Conservation (phyloP, 352 stramenopile genomes). For the Globisporangium echinulatum region DNA sequence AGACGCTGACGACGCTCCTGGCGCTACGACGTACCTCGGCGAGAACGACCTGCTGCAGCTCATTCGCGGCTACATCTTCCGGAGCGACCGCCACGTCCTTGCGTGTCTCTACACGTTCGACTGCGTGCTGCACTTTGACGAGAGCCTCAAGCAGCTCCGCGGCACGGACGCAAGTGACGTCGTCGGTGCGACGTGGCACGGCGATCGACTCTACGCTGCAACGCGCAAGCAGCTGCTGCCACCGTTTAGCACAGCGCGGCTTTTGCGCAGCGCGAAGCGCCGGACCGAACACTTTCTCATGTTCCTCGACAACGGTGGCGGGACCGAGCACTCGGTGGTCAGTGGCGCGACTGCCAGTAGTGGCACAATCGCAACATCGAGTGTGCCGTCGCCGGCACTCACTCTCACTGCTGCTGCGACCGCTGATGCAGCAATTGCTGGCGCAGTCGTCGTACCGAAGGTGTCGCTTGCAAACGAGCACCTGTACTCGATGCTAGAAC, state of each 20-base stretch:
- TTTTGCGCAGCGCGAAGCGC: slow-evolving; percentile 57
- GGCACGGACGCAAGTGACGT: slow-evolving; percentile 27
- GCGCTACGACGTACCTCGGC: slow-evolving; percentile 42
- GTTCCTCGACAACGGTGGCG: slow-evolving; percentile 53
- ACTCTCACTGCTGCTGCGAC: too few relatives aligned
- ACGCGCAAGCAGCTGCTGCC: slow-evolving; percentile 53
- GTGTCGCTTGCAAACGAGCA: slow-evolving; percentile 65
- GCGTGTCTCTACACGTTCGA: slow-evolving; percentile 83
- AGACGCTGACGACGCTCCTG: slow-evolving; percentile 28
- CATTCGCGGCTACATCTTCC: slow-evolving; percentile 69
- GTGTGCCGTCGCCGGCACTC: not conserved
- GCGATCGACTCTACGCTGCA: slow-evolving; percentile 34
- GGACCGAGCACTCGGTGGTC: not conserved
- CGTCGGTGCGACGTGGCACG: slow-evolving; percentile 49
- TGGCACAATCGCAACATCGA: too few relatives aligned
- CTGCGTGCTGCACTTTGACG: slow-evolving; percentile 50
- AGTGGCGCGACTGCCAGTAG: too few relatives aligned
- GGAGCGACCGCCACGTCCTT: slow-evolving; percentile 71
- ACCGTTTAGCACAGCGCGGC: slow-evolving; percentile 77
- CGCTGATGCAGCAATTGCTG: not conserved
- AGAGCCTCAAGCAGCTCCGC: slow-evolving; percentile 39
- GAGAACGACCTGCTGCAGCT: slow-evolving; percentile 70
- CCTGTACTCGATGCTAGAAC: slow-evolving; percentile 84
- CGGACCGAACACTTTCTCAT: slow-evolving; percentile 82
- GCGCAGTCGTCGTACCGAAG: slow-evolving; percentile 12